Evolutionary conservation across 805 yeast genomes (phyloP).

Genomic region (Candida vartiovaarae): DNA sequence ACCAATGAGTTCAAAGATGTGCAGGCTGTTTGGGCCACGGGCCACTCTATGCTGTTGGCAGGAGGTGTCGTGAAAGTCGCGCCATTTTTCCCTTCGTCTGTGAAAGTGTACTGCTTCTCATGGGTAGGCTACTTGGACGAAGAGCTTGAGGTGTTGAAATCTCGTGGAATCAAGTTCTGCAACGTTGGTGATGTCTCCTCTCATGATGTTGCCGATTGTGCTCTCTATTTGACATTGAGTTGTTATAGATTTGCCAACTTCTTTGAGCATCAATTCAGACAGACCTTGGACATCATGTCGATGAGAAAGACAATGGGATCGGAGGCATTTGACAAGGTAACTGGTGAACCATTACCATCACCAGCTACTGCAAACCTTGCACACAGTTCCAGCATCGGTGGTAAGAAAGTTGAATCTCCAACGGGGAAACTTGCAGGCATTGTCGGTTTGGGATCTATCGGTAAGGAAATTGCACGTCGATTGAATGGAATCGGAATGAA

Average conservation of each 20-base stretch:
- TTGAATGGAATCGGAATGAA: constrained; percentile 55
- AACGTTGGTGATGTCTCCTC: constrained; percentile 57
- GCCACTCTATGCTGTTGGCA: constrained; percentile 39
- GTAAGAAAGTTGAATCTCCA: constrained; percentile 45
- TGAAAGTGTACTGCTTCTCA: constrained; percentile 46
- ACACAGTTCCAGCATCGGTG: constrained; percentile 37
- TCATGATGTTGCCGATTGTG: constrained; percentile 68
- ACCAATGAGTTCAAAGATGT: constrained; percentile 24
- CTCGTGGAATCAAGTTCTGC: constrained; percentile 47
- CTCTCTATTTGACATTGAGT: constrained; percentile 48
- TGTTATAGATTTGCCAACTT: constrained; percentile 50
- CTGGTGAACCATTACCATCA: constrained; percentile 27
- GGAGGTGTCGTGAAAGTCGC: constrained; percentile 36
- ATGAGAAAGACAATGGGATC: constrained; percentile 37
- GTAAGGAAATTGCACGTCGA: constrained; percentile 53
- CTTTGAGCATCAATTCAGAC: constrained; percentile 38
- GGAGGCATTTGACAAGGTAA: constrained; percentile 23
- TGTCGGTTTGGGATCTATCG: constrained; percentile 74
- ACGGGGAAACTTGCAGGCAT: constrained; percentile 51
- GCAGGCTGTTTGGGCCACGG: constrained; percentile 49
- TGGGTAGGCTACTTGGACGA: constrained; percentile 56
- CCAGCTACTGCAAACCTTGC: constrained; percentile 27
- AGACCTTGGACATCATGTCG: constrained; percentile 33
- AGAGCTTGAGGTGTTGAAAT: constrained; percentile 37
- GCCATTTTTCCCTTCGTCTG: constrained; percentile 37